Evolutionary conservation across 2,329 filamentous ascomycete genomes (phyloP), one percentile per base, ranked within the genome.

Genomic region (Penicillium italicum): DNA sequence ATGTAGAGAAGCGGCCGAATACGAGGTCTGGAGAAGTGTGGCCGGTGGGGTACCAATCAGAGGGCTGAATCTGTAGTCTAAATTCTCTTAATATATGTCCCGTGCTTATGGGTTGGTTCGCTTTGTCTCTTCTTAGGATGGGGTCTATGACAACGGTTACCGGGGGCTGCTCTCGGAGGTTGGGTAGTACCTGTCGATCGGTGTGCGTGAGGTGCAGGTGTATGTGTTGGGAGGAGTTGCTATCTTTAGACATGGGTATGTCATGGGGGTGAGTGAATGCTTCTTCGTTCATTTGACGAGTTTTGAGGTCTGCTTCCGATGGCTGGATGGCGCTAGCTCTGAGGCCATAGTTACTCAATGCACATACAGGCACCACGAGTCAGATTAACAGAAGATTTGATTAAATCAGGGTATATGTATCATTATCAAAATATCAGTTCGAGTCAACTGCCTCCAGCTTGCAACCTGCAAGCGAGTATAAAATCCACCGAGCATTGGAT

Each of bases 341-440:
- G 2, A 16, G n/a, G n/a, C n/a, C n/a, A n/a, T n/a, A n/a, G n/a
- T 18, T 31, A 42, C 33, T 37, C 45, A 30, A 42, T 24, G 30
- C 37, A 31, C 22, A 41, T 38, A 60, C 10, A 50, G 14, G 33
- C 36, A 53, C 52, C 31, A 33, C 22, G 38, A 55, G 54, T 43
- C 46, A 58, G 44, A 47, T 26, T 33, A 57, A 53, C 41, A 40
- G 45, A 28, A 50, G 31, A 38, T 47, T 46, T 41, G 14, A 40
- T 46, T 36, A 48, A 56, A 57, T 22, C 51, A 33, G 60, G 60
- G 60, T 62, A 62, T 61, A 59, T 62, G 58, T 33, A 50, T 53
- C 31, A 51, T 33, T 40, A 34, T 53, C 20, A 46, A 34, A 49
- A 36, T 16, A 31, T 56, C 52, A 57, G 47, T 53, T 26, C 30